Evolutionary conservation across 2,329 filamentous ascomycete species (phyloP).

Genomic region (Purpureocillium lavendulum): DNA sequence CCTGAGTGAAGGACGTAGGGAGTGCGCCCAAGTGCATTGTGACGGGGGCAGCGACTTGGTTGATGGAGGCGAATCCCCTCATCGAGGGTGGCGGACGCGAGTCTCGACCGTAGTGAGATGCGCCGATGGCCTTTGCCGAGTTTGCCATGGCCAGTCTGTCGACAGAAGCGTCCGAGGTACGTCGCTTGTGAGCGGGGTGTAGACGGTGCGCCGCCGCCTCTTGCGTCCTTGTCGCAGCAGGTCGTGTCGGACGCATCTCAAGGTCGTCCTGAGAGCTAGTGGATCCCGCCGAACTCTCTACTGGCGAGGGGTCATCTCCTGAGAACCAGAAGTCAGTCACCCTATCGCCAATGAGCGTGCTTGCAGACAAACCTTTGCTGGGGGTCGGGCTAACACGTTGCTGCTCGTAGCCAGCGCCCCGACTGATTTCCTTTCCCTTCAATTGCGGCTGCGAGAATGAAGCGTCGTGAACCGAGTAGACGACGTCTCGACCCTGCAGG

Average conservation of each 20-base stretch:
- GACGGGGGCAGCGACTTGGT: constrained; percentile 3
- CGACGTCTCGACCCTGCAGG: constrained; percentile 17
- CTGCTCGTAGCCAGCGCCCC: constrained; percentile 20
- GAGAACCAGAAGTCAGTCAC: background rate
- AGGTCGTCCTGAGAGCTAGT: constrained; percentile 30
- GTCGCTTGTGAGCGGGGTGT: constrained; percentile 19
- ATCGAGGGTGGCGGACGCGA: constrained; percentile 20
- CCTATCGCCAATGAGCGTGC: constrained; percentile 1
- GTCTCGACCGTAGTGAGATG: constrained; percentile 10
- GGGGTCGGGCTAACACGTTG: constrained; percentile 26
- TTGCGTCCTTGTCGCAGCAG: constrained; percentile 3
- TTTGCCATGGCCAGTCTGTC: constrained; percentile 11
- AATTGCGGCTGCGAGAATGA: constrained; percentile 15
- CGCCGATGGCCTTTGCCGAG: constrained; percentile 7
- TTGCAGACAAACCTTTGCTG: constrained; percentile 23
- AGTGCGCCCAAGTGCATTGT: background rate
- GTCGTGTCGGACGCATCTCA: constrained; percentile 24
- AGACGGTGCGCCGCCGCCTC: constrained; percentile 9
- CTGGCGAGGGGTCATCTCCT: constrained; percentile 7
- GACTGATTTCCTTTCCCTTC: constrained; percentile 35
- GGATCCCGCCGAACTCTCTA: constrained; percentile 27
- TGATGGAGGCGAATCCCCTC: constrained; percentile 19
- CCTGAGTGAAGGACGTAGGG: background rate
- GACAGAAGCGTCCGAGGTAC: constrained; percentile 20
- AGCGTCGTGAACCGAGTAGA: constrained; percentile 19